These are phyloP conservation scores for Sporothrix mexicana DNA, from an alignment of 2,329 filamentous ascomycete species.

Conservation along the genomic window DNA sequence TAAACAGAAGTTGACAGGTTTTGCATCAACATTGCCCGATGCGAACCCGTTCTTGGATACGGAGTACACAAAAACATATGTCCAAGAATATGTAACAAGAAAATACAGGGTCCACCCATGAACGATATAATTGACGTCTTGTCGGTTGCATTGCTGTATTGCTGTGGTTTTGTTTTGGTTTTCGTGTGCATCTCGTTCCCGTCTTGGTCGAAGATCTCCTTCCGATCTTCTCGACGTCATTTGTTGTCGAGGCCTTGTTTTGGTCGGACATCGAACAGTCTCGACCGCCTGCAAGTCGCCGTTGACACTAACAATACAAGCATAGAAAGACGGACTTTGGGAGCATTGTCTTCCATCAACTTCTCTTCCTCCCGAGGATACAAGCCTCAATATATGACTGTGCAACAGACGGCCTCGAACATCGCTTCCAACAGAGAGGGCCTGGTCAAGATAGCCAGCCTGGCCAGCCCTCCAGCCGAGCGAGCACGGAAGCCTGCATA, in stretches of 20 bases:
- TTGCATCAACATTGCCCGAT: slow-evolving; percentile 3
- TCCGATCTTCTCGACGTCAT: background rate
- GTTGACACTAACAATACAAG: background rate
- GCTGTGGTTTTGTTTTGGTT: background rate
- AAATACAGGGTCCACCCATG: background rate
- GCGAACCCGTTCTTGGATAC: background rate
- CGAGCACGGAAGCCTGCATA: background rate
- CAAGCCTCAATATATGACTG: background rate
- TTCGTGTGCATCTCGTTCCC: background rate
- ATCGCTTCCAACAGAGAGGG: background rate
- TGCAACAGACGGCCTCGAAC: slow-evolving; percentile 13
- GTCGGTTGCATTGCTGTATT: background rate
- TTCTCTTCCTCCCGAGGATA: background rate
- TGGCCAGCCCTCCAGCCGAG: background rate
- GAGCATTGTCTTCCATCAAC: background rate
- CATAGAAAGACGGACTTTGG: too few relatives aligned
- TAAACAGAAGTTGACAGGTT: background rate
- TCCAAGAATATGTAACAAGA: background rate
- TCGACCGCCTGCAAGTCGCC: background rate
- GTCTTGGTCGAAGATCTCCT: background rate
- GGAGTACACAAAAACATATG: too few relatives aligned
- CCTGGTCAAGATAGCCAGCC: background rate
- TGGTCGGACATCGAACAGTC: too few relatives aligned
- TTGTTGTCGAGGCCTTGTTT: background rate
- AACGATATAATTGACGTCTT: background rate